Evolutionary conservation across 306 rosid genomes (phyloP), one percentile per base, ranked within the genome.

Genomic region (Inga laurina): DNA sequence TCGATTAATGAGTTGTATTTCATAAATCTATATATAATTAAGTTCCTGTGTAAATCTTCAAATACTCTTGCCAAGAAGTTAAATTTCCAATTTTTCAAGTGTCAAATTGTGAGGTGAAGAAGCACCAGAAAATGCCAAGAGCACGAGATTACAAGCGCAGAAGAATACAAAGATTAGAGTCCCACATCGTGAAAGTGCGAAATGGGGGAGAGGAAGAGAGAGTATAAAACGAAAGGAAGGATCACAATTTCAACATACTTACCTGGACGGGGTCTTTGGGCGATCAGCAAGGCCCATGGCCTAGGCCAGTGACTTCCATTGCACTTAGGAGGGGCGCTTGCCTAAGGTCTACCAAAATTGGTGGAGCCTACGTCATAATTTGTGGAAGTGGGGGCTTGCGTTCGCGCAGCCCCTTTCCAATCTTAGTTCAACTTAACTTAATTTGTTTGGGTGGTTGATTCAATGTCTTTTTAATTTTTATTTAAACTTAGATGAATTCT

Each of bases 191-290:
- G 2, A 2, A 56, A 11, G 10, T 0, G 3, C 2, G 4, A 21
- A 3, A 10, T 8, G 27, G 30, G 64, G 12, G 64, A 21, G 62
- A 21, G 30, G 64, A 21, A 56, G 64, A 8, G 62, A 56, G 64
- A 7, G 4, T 56, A 56, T 56, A 56, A 56, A 56, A 18, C 0
- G 24, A 16, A 54, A 3, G 10, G 61, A 19, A 16, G n/a, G 19
- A 30, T 4, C 0, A 0, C n/a, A 0, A 0, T 51, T 5, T 1
- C 2, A 24, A 61, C 35, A 61, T 46, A 82, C 90, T 82, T 84
- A 90, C 90, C 89, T 90, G 87, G 90, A 84, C 84, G 84, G 90
- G 91, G 87, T 86, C 84, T 5, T 79, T 86, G 87, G 84, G 56
- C 39, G 87, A 84, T 79, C 88, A 77, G 0, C 0, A 54, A 80